These are phyloP conservation scores for Pythium grandisporangium DNA, from an alignment of 352 stramenopile species.

Conservation along the genomic window DNA sequence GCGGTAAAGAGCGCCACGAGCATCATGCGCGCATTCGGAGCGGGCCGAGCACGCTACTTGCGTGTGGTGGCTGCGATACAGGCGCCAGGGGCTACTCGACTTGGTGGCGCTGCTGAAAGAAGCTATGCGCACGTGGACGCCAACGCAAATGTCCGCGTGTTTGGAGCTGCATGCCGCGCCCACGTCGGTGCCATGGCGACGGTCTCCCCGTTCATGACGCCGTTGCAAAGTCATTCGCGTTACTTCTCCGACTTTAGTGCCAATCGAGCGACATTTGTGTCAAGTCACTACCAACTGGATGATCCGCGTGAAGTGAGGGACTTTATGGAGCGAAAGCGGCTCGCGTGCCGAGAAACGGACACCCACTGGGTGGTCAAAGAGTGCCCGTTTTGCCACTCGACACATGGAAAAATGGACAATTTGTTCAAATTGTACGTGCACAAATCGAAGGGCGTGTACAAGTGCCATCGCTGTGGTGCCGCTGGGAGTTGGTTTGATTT, in stretches of 20 bases:
- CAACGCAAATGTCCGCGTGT: too few relatives aligned
- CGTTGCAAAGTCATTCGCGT: too few relatives aligned
- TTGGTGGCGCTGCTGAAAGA: too few relatives aligned
- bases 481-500: conserved; percentile 87
- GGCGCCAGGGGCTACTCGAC: too few relatives aligned
- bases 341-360: conserved; percentile 55
- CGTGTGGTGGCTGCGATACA: conserved; percentile 5
- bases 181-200: too few relatives aligned
- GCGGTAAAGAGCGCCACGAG: too few relatives aligned
- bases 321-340: conserved; percentile 69
- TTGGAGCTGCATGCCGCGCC: too few relatives aligned
- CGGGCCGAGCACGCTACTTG: conserved; percentile 8
- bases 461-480: conserved; percentile 84
- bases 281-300: conserved; percentile 66
- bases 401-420: conserved; percentile 75
- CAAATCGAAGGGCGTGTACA: conserved; percentile 81
- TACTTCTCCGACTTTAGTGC: too few relatives aligned
- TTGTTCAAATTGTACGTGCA: conserved; percentile 90
- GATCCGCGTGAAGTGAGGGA: conserved; percentile 52
- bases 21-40: conserved; percentile 11
- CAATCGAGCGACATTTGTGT: conserved; percentile 43
- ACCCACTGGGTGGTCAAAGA: conserved; percentile 74
- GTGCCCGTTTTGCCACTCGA: conserved; percentile 84
- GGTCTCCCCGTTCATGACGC: background rate
- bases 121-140: too few relatives aligned